Conservation (phyloP, 108 stramenopile genomes). For the Mediolabrus comicus region DNA sequence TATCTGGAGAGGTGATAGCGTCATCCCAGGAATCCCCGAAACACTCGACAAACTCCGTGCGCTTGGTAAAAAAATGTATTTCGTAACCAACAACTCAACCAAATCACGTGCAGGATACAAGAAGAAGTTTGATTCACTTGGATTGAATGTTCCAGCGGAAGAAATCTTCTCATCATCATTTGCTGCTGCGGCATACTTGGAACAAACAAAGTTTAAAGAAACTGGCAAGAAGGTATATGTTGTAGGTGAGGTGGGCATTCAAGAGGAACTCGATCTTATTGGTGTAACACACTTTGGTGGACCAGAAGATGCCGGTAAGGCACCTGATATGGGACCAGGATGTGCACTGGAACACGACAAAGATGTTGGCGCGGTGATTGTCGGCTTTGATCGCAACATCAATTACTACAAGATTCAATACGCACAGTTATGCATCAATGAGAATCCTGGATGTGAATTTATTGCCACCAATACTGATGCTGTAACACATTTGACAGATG, state of each 20-base stretch:
- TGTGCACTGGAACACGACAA: conserved; percentile 82
- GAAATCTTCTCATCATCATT: conserved; percentile 95
- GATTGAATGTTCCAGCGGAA: conserved; percentile 86
- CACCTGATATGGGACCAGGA: conserved; percentile 90
- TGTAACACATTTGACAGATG: conserved; percentile 97
- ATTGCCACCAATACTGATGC: conserved; percentile 99
- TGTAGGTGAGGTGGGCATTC: conserved; percentile 94
- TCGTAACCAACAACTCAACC: conserved; percentile 98
- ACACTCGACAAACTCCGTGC: conserved; percentile 83
- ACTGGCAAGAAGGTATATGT: conserved; percentile 97
- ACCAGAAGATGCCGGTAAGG: conserved; percentile 82
- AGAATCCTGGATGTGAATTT: conserved; percentile 92
- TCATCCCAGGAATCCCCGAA: conserved; percentile 93
- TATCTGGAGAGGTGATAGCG: conserved; percentile 95
- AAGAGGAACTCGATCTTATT: conserved; percentile 95
- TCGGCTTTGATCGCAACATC: conserved; percentile 94
- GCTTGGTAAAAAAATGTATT: conserved; percentile 93
- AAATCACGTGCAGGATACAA: conserved; percentile 94
- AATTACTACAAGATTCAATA: conserved; percentile 99
- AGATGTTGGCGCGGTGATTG: conserved; percentile 94
- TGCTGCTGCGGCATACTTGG: conserved; percentile 97
- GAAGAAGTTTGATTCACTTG: conserved; percentile 92
- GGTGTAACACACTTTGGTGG: conserved; percentile 95
- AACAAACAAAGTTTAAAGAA: conserved; percentile 93
- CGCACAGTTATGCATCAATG: conserved; percentile 97